Evolutionary conservation across 805 yeast species (phyloP).

Genomic region (Metschnikowia reukaufii): DNA sequence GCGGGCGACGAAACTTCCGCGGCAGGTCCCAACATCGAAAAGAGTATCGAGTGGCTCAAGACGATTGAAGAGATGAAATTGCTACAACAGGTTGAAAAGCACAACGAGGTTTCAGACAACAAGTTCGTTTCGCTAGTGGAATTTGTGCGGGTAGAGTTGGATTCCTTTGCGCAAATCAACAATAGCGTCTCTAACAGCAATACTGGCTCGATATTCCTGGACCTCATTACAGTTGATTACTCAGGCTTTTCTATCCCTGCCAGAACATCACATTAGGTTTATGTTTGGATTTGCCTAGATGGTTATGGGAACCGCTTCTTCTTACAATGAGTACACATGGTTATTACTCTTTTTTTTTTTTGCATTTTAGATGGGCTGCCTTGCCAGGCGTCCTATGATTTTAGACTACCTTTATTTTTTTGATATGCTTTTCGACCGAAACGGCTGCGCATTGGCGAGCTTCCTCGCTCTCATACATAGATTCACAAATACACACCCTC

Average conservation of each 20-base stretch:
- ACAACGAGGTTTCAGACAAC: constrained; percentile 44
- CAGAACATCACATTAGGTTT: constrained; percentile 25
- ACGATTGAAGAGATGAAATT: constrained; percentile 39
- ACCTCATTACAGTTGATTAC: constrained; percentile 44
- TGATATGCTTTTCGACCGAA: background rate
- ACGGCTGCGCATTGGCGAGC: constrained; percentile 1
- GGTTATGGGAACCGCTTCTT: no score
- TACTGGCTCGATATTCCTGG: constrained; percentile 27
- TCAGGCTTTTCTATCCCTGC: constrained; percentile 43
- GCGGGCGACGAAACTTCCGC: constrained; percentile 3
- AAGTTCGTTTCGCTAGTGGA: constrained; percentile 47
- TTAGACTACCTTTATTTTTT: background rate
- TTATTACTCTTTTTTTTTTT: background rate
- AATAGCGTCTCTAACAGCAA: constrained; percentile 12
- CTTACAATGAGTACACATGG: background rate
- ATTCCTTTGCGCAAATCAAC: constrained; percentile 28
- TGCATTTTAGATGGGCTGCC: background rate
- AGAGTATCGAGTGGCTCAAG: constrained; percentile 26
- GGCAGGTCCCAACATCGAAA: constrained; percentile 16
- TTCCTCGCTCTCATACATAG: constrained; percentile 1
- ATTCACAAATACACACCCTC: constrained; percentile 4
- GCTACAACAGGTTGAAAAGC: constrained; percentile 42
- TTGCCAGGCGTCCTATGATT: no score
- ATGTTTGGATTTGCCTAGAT: background rate
- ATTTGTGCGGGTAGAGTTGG: constrained; percentile 41